Evolutionary conservation across 805 yeast species (phyloP), one percentile per base, ranked within the genome.

Genomic region (Candida chilensis): DNA sequence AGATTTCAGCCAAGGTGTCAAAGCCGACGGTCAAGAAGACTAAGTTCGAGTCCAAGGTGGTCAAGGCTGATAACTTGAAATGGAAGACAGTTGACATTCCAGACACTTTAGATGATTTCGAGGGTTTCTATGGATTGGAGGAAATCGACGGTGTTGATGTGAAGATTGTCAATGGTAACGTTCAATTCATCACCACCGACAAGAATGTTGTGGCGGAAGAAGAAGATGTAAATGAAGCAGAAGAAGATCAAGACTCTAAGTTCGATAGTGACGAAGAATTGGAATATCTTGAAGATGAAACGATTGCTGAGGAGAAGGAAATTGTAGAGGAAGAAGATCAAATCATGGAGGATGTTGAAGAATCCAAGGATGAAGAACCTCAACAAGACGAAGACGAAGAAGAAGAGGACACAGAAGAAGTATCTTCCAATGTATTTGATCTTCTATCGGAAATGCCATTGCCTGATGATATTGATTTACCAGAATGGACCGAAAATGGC

Each of bases 131-230:
- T 50, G 98, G 96, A 0, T 59, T 92, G 20, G 98, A 90, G 51
- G 97, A 90, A 50, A 67, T 92, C 30, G 96, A 86, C 34, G 96
- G 96, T 27, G 96, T 90, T 20, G 88, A 71, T 44, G 88, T 90
- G 5, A 74, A 82, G 36, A 65, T 77, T 32, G 71, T 74, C 2
- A 62, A 83, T 37, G 95, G 95, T 10, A 57, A 63, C 30, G 76
- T 80, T 0, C 70, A 71, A 32, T 81, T 79, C 44, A 41, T 54
- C 7, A 54, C 54, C 11, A 52, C 50, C 30, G 60, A 56, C 14
- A 45, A 37, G n/a, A 24, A 28, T 4, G 47, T 65, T n/a, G 65
- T 64, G 7, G 60, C 48, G 20, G 37, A 36, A 18, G 65, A 61
- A 24, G 44, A 53, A 12, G 37, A 45, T 14, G 47, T 40, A 15